Base-by-base conservation (phyloP, 306 rosid genomes). In the Glycine soja region DNA sequence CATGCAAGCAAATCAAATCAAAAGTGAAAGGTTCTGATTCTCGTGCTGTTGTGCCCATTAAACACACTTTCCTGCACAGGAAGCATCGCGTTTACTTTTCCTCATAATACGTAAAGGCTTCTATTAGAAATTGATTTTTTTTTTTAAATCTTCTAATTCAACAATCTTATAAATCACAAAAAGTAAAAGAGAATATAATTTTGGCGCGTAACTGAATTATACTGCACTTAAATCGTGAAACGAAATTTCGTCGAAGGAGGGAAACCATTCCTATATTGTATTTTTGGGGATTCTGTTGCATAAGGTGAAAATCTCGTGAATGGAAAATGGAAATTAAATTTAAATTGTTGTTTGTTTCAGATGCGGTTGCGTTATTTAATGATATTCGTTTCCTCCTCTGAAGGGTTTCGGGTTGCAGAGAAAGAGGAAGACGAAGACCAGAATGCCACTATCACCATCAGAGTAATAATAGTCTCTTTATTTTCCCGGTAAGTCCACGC, bases 401-500 rank as follows among this genome's bases (percentile, higher is more conserved):
- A 57, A 45, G 48, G 8, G 58, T 70, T 79, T 30, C 70, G 57
- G 51, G 70, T 16, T 57, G 6, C 14, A 11, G 56, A 62, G 7
- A 15, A 15, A 58, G 74, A 40, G 6, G 5, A 38, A n/a, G 75
- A 19, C 58, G 70, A 58, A n/a, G 76, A 24, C 40, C 18, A 43
- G 70, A 30, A 2, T 51, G 48, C 14, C 24, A 24, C n/a, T 42
- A 5, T 56, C 56, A 9, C 42, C 16, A 10, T 30, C 64, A 72
- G 57, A 34, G 64, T 45, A n/a, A 18, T 70, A 45, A n/a, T 40
- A 56, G 43, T 67, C 61, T 32, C 59, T 32, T 32, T 34, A 11
- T 47, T 45, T 47, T 58, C 58, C 42, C 46, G 51, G 77, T 79
- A 46, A 70, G 77, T 78, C 53, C 53, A 67, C 50, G 47, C 66